phyloP scores from a whole-genome alignment of 805 yeast species.

The Ogataea nakhonphanomensis region DNA sequence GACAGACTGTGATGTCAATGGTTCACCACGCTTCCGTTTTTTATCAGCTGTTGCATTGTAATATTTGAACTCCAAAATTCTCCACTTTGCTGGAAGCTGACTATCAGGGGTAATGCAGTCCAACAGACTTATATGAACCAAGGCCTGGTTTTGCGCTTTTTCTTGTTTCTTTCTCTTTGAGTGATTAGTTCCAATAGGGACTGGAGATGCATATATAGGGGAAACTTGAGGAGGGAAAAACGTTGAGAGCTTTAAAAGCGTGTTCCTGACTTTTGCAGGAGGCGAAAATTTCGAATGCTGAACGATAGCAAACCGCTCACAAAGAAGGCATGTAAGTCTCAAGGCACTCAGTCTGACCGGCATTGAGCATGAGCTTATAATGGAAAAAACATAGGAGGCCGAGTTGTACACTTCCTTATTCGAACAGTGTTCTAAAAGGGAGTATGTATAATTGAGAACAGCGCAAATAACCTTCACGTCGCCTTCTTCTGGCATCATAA shows the following conservation, averaged over 20 bases:
- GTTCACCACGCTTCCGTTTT: conserved; percentile 1
- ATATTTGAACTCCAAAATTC: conserved; percentile 50
- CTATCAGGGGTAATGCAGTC: conserved; percentile 31
- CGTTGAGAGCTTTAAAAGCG: conserved; percentile 48
- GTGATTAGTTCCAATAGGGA: conserved; percentile 12
- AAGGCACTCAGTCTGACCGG: conserved; percentile 58
- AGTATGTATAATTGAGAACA: conserved; percentile 57
- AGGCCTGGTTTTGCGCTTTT: conserved; percentile 12
- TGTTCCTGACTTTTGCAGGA: conserved; percentile 41
- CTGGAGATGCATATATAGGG: conserved; percentile 27
- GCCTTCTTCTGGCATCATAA: conserved; percentile 39
- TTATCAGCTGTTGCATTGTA: conserved; percentile 33
- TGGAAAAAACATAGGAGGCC: conserved; percentile 52
- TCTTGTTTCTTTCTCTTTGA: conserved; percentile 28
- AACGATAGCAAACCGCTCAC: conserved; percentile 55
- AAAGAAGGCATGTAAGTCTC: conserved; percentile 48
- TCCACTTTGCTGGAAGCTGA: conserved; percentile 55
- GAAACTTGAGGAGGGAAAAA: conserved; percentile 36
- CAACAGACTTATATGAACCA: conserved; percentile 26
- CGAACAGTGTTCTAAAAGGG: conserved; percentile 65
- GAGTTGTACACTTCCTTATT: conserved; percentile 69
- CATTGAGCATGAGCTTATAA: conserved; percentile 59
- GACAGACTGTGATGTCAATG: conserved; percentile 3
- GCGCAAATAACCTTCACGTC: conserved; percentile 50
- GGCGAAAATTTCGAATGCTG: conserved; percentile 41